Conservation (phyloP, 202 grass and related monocot species). For the Eragrostis tef region DNA sequence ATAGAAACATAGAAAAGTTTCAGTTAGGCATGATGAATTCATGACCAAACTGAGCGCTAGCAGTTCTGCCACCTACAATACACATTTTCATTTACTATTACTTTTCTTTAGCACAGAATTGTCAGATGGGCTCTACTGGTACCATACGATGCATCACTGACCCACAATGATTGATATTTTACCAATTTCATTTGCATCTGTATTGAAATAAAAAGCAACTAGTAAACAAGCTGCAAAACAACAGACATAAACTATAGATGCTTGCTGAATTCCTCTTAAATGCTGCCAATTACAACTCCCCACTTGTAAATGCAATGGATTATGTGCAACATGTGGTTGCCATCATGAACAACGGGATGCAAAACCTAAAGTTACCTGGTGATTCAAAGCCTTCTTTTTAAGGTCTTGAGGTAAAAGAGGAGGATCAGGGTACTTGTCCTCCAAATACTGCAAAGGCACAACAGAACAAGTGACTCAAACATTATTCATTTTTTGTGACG, state of each 20-base stretch:
- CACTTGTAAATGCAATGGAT: neutral
- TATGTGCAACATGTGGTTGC: neutral
- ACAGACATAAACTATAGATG: too few relatives aligned
- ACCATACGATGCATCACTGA: neutral
- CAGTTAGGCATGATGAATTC: neutral
- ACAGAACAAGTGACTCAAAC: neutral
- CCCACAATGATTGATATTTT: neutral
- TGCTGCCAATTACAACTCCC: neutral
- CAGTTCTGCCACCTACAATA: slow-evolving; percentile 21
- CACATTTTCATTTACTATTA: neutral
- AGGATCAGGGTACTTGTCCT: slow-evolving; percentile 73
- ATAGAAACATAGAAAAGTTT: slow-evolving; percentile 46
- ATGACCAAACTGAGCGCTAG: neutral
- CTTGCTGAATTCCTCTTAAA: neutral
- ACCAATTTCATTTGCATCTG: neutral
- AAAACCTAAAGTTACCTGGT: slow-evolving; percentile 63
- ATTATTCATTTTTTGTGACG: neutral
- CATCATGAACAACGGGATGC: neutral
- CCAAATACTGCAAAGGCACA: slow-evolving; percentile 74
- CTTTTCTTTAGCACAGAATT: neutral
- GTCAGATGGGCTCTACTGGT: neutral
- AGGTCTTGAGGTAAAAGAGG: slow-evolving; percentile 80
- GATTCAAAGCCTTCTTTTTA: slow-evolving; percentile 83
- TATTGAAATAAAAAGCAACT: neutral
- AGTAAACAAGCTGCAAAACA: neutral